A percentile compares a stretch with the other conserved stretches of the same genome.
Evolutionary conservation across 106 monocot species (phyloP).

Genomic region (Agapanthus africanus): DNA sequence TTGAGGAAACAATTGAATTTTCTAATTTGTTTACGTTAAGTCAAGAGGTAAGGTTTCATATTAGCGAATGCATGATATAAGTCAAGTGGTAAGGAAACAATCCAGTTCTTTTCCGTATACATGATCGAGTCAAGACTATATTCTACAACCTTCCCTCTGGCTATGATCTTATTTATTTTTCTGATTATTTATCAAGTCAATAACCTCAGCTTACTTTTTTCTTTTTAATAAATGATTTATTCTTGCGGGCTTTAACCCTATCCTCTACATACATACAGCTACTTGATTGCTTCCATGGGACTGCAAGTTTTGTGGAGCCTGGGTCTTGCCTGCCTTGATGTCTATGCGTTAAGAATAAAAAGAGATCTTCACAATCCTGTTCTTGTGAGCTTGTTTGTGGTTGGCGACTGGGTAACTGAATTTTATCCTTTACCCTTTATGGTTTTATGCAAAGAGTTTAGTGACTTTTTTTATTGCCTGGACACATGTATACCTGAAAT

Average conservation of each 20-base stretch:
- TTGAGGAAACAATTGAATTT: too few relatives aligned
- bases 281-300: slow-evolving; percentile 79
- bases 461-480: slow-evolving; percentile 3
- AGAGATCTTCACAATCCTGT: slow-evolving; percentile 64
- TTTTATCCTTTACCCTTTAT: neutral
- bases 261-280: slow-evolving; percentile 28
- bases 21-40: too few relatives aligned
- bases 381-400: slow-evolving; percentile 66
- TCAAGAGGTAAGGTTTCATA: too few relatives aligned
- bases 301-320: slow-evolving; percentile 68
- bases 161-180: neutral
- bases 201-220: neutral
- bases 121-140: neutral
- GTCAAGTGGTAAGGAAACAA: too few relatives aligned
- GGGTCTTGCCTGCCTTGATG: slow-evolving; percentile 60
- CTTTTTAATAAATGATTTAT: neutral
- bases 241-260: neutral
- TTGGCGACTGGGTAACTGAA: slow-evolving; percentile 73
- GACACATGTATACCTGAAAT: neutral
- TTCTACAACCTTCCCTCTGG: neutral
- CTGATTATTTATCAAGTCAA: neutral
- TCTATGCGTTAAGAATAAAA: slow-evolving; percentile 51
- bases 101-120: neutral
- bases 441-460: neutral
- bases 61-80: too few relatives aligned